Evolutionary conservation across 176 grass and related monocot species (phyloP).

Genomic region (Triticum urartu): DNA sequence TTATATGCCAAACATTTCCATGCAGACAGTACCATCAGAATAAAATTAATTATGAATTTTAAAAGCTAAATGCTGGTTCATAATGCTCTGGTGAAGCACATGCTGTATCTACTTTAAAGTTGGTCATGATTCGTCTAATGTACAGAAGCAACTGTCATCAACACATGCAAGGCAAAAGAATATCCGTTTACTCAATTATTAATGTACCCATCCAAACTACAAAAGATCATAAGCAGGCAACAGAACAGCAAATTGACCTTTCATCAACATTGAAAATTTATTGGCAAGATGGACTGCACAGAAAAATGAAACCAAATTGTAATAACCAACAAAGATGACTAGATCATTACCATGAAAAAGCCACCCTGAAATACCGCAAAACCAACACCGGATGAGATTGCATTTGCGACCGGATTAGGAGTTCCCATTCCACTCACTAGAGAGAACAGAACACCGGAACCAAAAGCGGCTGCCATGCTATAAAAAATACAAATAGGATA

Average conservation of each 20-base stretch:
- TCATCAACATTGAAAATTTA: not conserved
- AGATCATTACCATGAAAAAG: conserved; percentile 75
- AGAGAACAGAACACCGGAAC: conserved; percentile 88
- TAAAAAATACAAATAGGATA: conserved; percentile 42
- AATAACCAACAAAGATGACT: not conserved
- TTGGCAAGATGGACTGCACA: not conserved
- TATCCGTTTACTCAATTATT: not conserved
- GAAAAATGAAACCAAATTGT: not conserved
- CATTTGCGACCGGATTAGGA: conserved; percentile 60
- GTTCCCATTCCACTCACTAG: conserved; percentile 86
- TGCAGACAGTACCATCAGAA: conserved; percentile 15
- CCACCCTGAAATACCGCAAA: conserved; percentile 91
- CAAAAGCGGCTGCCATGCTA: conserved; percentile 90
- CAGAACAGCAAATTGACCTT: not conserved
- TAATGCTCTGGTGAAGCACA: not conserved
- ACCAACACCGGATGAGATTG: conserved; percentile 56
- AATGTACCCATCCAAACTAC: not conserved
- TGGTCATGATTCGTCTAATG: not conserved
- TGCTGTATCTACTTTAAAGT: not conserved
- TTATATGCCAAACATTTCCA: too few species aligned
- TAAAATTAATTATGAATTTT: not conserved
- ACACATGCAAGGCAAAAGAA: not conserved
- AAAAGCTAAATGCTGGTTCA: not conserved
- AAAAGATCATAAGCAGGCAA: not conserved
- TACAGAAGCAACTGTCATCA: not conserved